Evolutionary conservation across 495 filamentous ascomycete genomes (phyloP), one percentile per base, ranked within the genome.

Genomic region (Daldinia bambusicola): DNA sequence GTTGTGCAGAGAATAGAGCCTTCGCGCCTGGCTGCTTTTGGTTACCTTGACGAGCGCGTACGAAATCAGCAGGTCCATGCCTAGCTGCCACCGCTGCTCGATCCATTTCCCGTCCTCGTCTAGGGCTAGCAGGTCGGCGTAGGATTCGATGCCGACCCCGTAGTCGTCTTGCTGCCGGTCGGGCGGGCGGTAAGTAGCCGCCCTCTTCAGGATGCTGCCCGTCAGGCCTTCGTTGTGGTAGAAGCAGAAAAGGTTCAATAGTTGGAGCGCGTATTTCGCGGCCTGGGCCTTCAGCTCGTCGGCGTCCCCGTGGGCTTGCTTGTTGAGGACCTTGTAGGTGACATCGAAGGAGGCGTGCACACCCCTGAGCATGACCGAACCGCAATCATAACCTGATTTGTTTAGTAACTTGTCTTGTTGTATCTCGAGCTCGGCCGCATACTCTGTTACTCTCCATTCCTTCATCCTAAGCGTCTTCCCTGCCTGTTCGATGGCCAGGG

Each of bases 261-360:
- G 37, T 36, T 58, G 55, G 8, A 58, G 55, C 4, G 55, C 55
- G 3, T 58, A 58, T 32, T 41, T 40, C 9, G 55, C 55, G 3
- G 55, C 55, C 16, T 43, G n/a, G 9, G 55, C 55, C 12, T 41
- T 40, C 14, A 10, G 0, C 4, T 12, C 37, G 6, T 58, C 9
- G 0, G 37, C 13, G n/a, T 10, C 34, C 0, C n/a, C 55, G 55
- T 58, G 34, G 22, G 55, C 37, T 58, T 58, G 55, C 34, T 18
- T 58, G 2, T 58, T 58, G 18, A 58, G 36, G 6, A 43, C 10
- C 22, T 58, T 58, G 10, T 58, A 58, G 9, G 55, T 58, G 37
- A 58, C 55, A 6, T 58, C 55, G 37, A 58, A 58, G 20, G 55
- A 58, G 3, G 55, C 55, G n/a, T 58, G 55, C n/a, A 58, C 55